Evolutionary conservation across 2,329 filamentous ascomycete species (phyloP), one percentile per base, ranked within the genome.

Genomic region (Dendrostoma leiphaemia): DNA sequence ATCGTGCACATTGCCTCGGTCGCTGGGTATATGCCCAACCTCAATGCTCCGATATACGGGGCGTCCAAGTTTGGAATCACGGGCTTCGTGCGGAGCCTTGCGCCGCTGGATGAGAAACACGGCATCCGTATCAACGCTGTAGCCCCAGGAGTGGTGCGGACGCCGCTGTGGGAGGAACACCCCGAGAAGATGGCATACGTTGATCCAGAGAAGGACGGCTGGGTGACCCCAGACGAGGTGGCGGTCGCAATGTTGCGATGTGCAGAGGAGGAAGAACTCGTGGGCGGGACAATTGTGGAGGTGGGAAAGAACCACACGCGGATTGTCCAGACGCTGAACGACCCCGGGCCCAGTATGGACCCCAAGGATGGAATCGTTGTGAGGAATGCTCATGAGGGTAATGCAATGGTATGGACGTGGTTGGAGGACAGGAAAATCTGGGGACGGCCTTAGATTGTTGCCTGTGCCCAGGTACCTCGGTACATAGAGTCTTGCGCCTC

Each of bases 111-210:
- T 21, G 49, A 55, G 1, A 47, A 59, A 1, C 51, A 63, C 2
- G 64, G 67, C 0, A 68, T 79, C 17, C 62, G 73, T 0, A 72
- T 79, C 31, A 73, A 65, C 44, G 74, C 70, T 0, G 72, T 79
- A 0, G 74, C 75, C 0, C 77, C 76, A 0, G 75, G 73, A 0
- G 48, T 76, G 1, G 71, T 78, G 0, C 61, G 65, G 7, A 79
- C 77, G 1, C 76, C 76, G 2, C 56, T 79, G 3, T 77, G 75
- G 73, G 70, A 64, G 0, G 75, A 78, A 2, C 57, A 75, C 32
- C 70, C 73, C 0, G 74, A 78, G 58, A 78, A 76, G 58, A 55
- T 76, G 17, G 60, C 62, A 15, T 66, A 67, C 34, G 56, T 78
- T 0, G 64, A 74, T 6, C 50, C 64, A 24, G 54, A 53, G 3